Evolutionary conservation across 1,284 basidiomycete species (phyloP).

Genomic region (Mycena sp.): DNA sequence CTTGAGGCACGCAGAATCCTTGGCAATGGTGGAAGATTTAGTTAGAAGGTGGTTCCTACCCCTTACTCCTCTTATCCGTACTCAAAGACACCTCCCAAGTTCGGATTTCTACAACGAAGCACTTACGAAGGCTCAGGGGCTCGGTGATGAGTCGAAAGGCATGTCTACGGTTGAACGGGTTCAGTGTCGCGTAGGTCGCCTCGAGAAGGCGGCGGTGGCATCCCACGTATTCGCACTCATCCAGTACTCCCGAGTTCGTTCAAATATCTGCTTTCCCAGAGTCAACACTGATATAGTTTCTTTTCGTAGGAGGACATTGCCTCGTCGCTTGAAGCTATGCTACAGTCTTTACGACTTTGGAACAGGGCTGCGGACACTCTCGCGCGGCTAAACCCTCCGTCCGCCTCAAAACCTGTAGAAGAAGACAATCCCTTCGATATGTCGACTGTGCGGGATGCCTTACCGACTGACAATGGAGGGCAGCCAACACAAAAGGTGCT

Average conservation of each 20-base stretch:
- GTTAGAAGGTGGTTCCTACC: conserved; percentile 60
- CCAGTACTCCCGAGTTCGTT: conserved; percentile 69
- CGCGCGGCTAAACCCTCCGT: conserved; percentile 59
- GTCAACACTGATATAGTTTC: not conserved
- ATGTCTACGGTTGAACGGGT: conserved; percentile 64
- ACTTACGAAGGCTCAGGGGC: conserved; percentile 51
- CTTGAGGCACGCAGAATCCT: conserved; percentile 72
- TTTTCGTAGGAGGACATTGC: conserved; percentile 71
- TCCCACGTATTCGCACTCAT: conserved; percentile 74
- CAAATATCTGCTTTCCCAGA: not conserved
- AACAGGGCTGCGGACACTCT: conserved; percentile 81
- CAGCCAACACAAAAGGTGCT: conserved; percentile 39
- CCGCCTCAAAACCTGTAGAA: conserved; percentile 39
- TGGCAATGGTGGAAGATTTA: conserved; percentile 70
- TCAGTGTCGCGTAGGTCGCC: conserved; percentile 60
- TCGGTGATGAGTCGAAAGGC: conserved; percentile 58
- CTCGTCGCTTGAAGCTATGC: conserved; percentile 65
- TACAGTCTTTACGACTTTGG: conserved; percentile 83
- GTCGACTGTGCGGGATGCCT: conserved; percentile 27
- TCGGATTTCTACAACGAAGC: conserved; percentile 68
- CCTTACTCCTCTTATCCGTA: conserved; percentile 23
- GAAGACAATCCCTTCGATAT: conserved; percentile 71
- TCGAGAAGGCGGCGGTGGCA: conserved; percentile 80
- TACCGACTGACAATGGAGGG: conserved; percentile 46
- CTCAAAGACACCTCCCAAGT: conserved; percentile 36